A percentile compares a stretch with the other conserved stretches of the same genome.
Evolutionary conservation across 768 basidiomycete genomes (phyloP).

Genomic region (Tylopilus rubrobrunneus): DNA sequence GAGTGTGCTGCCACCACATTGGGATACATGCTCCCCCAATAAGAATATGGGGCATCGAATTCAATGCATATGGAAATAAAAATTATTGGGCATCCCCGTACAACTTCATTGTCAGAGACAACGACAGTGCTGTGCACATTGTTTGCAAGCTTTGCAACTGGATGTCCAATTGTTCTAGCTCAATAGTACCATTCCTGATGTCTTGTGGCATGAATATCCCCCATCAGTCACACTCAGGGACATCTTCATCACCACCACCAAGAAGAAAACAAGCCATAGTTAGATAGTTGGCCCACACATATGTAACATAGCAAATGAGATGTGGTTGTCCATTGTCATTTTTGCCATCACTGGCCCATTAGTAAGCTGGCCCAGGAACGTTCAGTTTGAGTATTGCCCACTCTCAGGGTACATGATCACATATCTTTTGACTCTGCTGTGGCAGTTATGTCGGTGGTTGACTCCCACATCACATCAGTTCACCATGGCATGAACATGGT

Average conservation of each 20-base stretch:
- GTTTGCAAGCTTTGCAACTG: background rate
- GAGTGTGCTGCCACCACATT: background rate
- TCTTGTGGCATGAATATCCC: constrained; percentile 2
- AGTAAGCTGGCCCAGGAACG: too few species aligned
- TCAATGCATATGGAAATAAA: background rate
- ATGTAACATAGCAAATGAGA: too few species aligned
- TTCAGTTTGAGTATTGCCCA: too few species aligned
- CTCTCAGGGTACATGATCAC: too few species aligned
- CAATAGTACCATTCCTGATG: background rate
- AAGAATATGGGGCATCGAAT: background rate
- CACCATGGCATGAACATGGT: too few species aligned
- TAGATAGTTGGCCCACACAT: too few species aligned
- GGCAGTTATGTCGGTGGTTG: too few species aligned
- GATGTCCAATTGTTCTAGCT: background rate
- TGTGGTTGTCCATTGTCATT: too few species aligned
- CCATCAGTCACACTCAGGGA: background rate
- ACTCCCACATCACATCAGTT: too few species aligned
- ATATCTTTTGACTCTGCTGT: too few species aligned
- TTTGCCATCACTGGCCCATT: too few species aligned
- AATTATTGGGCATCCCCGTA: background rate
- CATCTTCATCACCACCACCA: background rate
- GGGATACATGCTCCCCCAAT: background rate
- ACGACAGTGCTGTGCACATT: background rate
- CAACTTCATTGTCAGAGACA: background rate
- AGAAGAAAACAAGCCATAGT: too few species aligned